phyloP scores from a whole-genome alignment of 169 alveolate species.

The Perkinsus olseni region DNA sequence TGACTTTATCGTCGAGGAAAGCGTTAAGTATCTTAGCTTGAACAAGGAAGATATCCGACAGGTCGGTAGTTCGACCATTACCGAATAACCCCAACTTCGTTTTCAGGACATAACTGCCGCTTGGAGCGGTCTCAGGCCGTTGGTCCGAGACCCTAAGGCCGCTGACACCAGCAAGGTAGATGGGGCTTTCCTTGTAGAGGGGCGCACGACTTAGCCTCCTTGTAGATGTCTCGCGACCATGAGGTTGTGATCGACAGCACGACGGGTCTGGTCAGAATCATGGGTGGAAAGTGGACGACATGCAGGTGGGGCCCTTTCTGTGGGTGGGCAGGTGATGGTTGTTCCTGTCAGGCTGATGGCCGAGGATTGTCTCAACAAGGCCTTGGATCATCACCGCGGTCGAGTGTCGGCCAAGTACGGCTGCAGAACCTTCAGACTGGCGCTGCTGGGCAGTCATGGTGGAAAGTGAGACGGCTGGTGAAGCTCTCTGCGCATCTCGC shows the following conservation, averaged over 20 bases:
- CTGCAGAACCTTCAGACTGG: not conserved
- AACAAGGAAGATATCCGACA: slow-evolving; percentile 33
- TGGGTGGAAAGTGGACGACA: slow-evolving; percentile 93
- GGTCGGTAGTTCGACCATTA: not conserved
- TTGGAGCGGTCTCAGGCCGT: slow-evolving; percentile 70
- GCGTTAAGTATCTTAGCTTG: slow-evolving; percentile 47
- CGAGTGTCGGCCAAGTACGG: slow-evolving; percentile 33
- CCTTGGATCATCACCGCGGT: slow-evolving; percentile 30
- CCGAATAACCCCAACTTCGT: not conserved
- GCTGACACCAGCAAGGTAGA: not conserved
- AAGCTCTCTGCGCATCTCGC: too few relatives aligned
- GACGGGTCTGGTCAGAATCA: slow-evolving; percentile 69
- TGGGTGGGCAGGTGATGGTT: not conserved
- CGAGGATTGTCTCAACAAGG: slow-evolving; percentile 58
- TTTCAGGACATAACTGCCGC: slow-evolving; percentile 41
- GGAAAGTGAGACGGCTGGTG: not conserved
- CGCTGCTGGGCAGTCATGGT: not conserved
- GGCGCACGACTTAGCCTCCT: not conserved
- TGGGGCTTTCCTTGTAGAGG: not conserved
- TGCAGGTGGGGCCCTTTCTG: slow-evolving; percentile 53
- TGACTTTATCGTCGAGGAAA: slow-evolving; percentile 62
- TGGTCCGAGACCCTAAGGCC: slow-evolving; percentile 38
- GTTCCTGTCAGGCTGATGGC: slow-evolving; percentile 75
- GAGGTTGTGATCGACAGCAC: slow-evolving; percentile 59
- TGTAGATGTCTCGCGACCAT: slow-evolving; percentile 73